Conservation (phyloP, 2,329 filamentous ascomycete species). For the Fusarium pilosicola region DNA sequence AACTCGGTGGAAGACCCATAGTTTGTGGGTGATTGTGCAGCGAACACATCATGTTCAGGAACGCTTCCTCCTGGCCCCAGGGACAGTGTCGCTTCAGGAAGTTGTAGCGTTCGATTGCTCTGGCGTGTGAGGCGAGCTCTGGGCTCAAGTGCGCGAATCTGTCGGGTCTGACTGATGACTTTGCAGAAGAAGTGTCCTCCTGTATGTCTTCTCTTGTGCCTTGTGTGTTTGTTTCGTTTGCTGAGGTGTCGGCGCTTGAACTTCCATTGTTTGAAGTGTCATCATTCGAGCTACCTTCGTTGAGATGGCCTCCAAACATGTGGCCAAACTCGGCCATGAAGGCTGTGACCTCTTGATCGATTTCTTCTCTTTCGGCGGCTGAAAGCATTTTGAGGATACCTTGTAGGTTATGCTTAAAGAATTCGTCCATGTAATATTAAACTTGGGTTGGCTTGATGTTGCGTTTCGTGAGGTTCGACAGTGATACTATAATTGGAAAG, state of each 20-base stretch:
- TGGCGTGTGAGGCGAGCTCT: background rate
- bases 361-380: background rate
- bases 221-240: background rate
- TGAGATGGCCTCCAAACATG: background rate
- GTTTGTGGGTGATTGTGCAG: background rate
- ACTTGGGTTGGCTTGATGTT: background rate
- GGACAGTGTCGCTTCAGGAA: background rate
- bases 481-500: background rate
- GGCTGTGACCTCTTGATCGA: background rate
- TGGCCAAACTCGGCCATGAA: background rate
- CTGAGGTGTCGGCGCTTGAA: background rate
- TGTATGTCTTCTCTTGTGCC: background rate
- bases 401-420: too few relatives aligned
- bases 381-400: background rate
- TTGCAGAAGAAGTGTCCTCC: fast-evolving
- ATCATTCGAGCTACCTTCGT: background rate
- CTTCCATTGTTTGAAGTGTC: background rate
- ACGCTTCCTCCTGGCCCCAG: background rate
- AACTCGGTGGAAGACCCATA: background rate
- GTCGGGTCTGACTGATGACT: background rate
- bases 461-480: background rate
- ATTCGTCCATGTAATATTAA: too few relatives aligned
- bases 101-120: background rate
- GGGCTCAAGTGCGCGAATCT: background rate
- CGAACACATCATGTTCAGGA: background rate